A percentile compares a stretch with the other conserved stretches of the same genome.
Conservation (phyloP, 2,329 filamentous ascomycete species). For the Grosmannia huntii region DNA sequence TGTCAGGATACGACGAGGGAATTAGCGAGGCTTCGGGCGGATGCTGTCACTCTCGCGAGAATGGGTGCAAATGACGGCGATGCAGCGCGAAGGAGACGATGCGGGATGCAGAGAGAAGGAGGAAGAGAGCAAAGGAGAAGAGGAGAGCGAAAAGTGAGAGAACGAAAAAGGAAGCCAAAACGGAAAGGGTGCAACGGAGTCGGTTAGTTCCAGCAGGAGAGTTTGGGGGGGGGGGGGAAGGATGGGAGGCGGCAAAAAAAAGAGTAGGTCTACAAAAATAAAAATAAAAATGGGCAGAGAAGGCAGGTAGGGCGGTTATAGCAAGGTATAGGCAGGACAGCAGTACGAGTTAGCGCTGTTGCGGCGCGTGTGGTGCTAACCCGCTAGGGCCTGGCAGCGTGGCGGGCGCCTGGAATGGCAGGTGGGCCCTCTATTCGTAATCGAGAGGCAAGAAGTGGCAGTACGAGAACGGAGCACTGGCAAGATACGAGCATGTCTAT, state of each 20-base stretch:
- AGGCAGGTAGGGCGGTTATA: not conserved
- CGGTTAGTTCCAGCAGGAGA: not conserved
- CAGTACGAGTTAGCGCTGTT: not conserved
- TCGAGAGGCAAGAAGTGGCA: too few species aligned
- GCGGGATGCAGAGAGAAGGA: not conserved
- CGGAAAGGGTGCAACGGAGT: not conserved
- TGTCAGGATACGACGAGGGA: not conserved
- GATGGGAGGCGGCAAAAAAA: not conserved
- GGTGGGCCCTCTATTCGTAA: too few species aligned
- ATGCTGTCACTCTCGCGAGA: not conserved
- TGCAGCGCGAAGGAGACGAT: not conserved
- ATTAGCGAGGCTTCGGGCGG: not conserved
- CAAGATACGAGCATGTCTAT: too few species aligned
- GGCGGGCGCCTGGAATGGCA: too few species aligned
- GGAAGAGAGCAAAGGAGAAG: not conserved
- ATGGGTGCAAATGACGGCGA: not conserved
- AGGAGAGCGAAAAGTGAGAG: not conserved
- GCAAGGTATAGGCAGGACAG: too few species aligned
- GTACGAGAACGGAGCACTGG: too few species aligned
- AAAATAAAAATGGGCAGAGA: not conserved
- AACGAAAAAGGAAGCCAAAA: not conserved
- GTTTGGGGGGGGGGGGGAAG: not conserved
- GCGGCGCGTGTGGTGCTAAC: not conserved
- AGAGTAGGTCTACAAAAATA: not conserved
- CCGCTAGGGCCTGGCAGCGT: too few species aligned